Percentiles rank a stretch among this genome's conserved stretches.
Conservation (phyloP, 2,329 filamentous ascomycete species). For the Hypoxylon sp. region DNA sequence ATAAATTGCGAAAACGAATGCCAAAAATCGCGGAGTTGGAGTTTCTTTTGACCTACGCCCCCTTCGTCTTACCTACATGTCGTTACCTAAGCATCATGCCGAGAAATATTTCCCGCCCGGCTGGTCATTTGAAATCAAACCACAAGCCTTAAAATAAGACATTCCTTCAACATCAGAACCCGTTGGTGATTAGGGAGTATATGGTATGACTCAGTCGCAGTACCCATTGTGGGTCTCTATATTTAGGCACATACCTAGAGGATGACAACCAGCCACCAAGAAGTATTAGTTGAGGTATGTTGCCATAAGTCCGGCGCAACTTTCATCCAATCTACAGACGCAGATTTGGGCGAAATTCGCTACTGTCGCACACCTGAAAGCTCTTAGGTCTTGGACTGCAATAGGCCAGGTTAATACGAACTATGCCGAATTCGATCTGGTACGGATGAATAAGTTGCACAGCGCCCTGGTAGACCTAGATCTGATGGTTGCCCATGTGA, state of each 20-base stretch:
- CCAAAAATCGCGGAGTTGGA: not conserved
- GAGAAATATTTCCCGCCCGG: not conserved
- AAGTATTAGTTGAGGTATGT: not conserved
- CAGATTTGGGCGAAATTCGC: not conserved
- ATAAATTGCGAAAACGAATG: not conserved
- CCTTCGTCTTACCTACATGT: too few species aligned
- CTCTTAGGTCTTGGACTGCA: not conserved
- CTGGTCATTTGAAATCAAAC: not conserved
- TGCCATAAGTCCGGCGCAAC: not conserved
- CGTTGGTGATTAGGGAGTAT: not conserved
- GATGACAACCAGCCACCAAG: not conserved
- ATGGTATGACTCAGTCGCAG: not conserved
- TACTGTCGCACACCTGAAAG: not conserved
- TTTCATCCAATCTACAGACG: not conserved
- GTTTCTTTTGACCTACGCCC: not conserved
- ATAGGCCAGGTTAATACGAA: not conserved
- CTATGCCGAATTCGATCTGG: slow-evolving; percentile 13
- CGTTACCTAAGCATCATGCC: not conserved
- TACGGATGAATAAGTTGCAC: slow-evolving; percentile 1
- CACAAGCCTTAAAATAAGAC: not conserved
- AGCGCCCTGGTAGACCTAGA: not conserved
- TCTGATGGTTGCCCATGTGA: slow-evolving; percentile 15
- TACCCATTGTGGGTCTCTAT: not conserved
- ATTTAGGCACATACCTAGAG: not conserved
- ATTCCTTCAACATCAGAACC: not conserved